A percentile compares a stretch with the other conserved stretches of the same genome.
Evolutionary conservation across 495 filamentous ascomycete species (phyloP).

Genomic region (Podospora pseudopauciseta): DNA sequence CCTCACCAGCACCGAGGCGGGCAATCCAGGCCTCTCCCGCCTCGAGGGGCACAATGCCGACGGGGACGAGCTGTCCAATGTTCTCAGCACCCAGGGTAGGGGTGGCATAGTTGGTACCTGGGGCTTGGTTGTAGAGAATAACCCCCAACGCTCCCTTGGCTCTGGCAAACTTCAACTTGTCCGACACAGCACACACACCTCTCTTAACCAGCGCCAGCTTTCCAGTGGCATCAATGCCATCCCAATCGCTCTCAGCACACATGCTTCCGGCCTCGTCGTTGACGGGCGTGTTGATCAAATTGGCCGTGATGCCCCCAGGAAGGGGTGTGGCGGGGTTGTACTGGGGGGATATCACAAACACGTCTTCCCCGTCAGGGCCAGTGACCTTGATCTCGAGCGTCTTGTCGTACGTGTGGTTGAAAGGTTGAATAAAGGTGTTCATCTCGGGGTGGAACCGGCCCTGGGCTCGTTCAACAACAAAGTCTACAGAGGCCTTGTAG

Average conservation of each 20-base stretch:
- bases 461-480: slow-evolving; percentile 46
- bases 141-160: slow-evolving; percentile 55
- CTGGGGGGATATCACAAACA: slow-evolving; percentile 32
- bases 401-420: slow-evolving; percentile 38
- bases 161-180: slow-evolving; percentile 57
- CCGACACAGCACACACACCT: slow-evolving; percentile 57
- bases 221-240: slow-evolving; percentile 43
- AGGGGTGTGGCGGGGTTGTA: slow-evolving; percentile 29
- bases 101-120: slow-evolving; percentile 47
- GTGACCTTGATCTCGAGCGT: slow-evolving; percentile 27
- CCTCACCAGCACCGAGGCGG: slow-evolving; percentile 36
- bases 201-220: slow-evolving; percentile 61
- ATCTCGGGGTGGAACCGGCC: slow-evolving; percentile 31
- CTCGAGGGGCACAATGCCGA: slow-evolving; percentile 34
- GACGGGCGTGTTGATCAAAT: slow-evolving; percentile 27
- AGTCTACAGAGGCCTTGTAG: slow-evolving; percentile 62
- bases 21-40: slow-evolving; percentile 49
- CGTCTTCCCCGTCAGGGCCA: slow-evolving; percentile 26
- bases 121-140: slow-evolving; percentile 60
- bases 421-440: slow-evolving; percentile 53
- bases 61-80: slow-evolving; percentile 29
- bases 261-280: slow-evolving; percentile 36
- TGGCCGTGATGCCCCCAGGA: slow-evolving; percentile 21
- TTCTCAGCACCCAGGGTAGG: slow-evolving; percentile 39
- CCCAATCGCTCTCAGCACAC: slow-evolving; percentile 35